A percentile compares a stretch with the other conserved stretches of the same genome.
phyloP scores from a whole-genome alignment of 768 basidiomycete genomes.

The Auricularia auricula-judae region DNA sequence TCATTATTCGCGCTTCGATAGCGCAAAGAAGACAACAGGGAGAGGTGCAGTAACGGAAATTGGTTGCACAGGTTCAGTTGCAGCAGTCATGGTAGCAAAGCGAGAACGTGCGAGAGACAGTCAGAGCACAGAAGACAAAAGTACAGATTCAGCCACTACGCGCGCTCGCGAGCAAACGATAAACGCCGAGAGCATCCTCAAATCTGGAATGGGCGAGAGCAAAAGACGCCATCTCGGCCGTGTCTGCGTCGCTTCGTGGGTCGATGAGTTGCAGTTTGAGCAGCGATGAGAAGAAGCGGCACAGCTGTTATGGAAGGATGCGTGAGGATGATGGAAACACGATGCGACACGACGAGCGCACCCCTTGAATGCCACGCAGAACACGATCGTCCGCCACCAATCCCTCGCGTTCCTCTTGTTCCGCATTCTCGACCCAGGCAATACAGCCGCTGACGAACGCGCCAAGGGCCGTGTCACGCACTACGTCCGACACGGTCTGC shows the following conservation, averaged over 20 bases:
- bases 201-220: constrained; percentile 59
- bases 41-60: no score
- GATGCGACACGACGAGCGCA: constrained; percentile 15
- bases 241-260: constrained; percentile 50
- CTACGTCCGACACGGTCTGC: constrained; percentile 47
- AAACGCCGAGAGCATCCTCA: constrained; percentile 67
- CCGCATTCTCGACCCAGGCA: constrained; percentile 58
- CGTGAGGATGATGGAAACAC: constrained; percentile 15
- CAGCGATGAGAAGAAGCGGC: constrained; percentile 64
- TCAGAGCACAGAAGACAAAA: no score
- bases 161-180: constrained; percentile 42
- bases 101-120: no score
- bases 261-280: constrained; percentile 59
- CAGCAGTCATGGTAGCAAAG: no score
- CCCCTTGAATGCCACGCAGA: constrained; percentile 61
- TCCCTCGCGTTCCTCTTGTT: constrained; percentile 58
- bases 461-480: constrained; percentile 55
- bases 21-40: no score
- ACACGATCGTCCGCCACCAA: constrained; percentile 62
- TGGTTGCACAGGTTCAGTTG: no score
- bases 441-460: constrained; percentile 63
- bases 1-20: no score
- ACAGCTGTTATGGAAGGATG: constrained; percentile 34
- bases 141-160: no score
- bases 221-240: constrained; percentile 71